Evolutionary conservation across 2,329 filamentous ascomycete species (phyloP), one percentile per base, ranked within the genome.

Genomic region (Sclerotiophoma versabilis): DNA sequence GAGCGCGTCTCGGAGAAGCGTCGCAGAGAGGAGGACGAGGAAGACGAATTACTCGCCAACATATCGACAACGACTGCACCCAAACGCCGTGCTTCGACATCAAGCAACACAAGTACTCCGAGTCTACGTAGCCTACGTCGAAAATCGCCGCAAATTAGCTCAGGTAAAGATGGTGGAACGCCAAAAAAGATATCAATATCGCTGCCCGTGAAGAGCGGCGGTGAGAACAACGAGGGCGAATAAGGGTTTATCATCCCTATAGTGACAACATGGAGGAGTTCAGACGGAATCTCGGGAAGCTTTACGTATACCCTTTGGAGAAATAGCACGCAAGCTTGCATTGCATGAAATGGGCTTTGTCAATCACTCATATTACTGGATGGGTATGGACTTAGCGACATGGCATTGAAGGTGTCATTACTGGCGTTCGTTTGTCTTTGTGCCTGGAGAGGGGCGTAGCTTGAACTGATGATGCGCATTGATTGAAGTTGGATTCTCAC

Each of bases 1-100:
- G 92, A 96, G 74, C 84, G 91, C 48, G 77, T 96, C 15, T 89
- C 92, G 0, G 91, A 96, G 73, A 98, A 98, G 76, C 88, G 93
- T 41, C 85, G 93, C 41, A 86, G 95, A 65, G 93, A 96, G 71
- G 93, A 97, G 52, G 92, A 96, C 58, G 93, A 97, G 38, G 93
- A 96, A 50, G 93, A 97, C 61, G 91, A 93, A 68, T 78, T 74
- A 11, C 62, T 98, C n/a, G 87, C 87, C 49, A 96, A 95, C 76
- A 82, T 97, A 65, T 86, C 91, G 14, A 68, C 70, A 15, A 67
- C 70, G n/a, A 69, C 75, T 41, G 71, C 70, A 11, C 78, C 79
- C 46, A 77, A 81, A 53, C 72, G 80, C 25, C 80, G 76, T 48
- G 77, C 72, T 33, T 74, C 73, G 6, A 58, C 66, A 27, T 69